Evolutionary conservation across 257 asterid genomes (phyloP).

Genomic region (Linaria vulgaris): DNA sequence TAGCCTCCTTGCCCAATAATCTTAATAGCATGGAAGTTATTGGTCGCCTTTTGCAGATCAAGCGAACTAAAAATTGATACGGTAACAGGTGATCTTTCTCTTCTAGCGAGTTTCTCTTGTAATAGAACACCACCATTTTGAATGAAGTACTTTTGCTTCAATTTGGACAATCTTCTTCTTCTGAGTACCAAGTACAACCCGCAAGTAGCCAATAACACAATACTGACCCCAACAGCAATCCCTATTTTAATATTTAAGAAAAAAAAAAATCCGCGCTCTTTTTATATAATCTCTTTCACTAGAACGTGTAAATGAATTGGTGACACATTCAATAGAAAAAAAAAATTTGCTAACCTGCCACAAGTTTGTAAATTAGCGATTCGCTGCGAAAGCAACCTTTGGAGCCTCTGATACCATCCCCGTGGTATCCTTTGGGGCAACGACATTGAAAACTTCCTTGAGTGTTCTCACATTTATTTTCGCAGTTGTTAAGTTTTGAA

Average conservation of each 20-base stretch:
- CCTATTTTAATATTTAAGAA: conserved; percentile 12
- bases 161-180: conserved; percentile 19
- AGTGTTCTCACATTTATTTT: conserved; percentile 21
- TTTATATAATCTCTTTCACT: neutral
- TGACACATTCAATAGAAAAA: neutral
- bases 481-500: conserved; percentile 23
- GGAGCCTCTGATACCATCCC: conserved; percentile 30
- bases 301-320: neutral
- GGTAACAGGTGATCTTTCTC: neutral
- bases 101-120: conserved; percentile 20
- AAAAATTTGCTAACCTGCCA: conserved; percentile 2
- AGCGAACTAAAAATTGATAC: conserved; percentile 6
- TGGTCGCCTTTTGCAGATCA: conserved; percentile 24
- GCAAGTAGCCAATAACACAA: conserved; percentile 15
- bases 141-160: conserved; percentile 10
- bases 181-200: conserved; percentile 19
- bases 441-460: conserved; percentile 26
- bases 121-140: conserved; percentile 25
- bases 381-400: conserved; percentile 25
- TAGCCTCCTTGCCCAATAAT: conserved; percentile 37
- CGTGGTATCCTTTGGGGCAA: conserved; percentile 37
- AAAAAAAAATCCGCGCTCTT: neutral
- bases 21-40: conserved; percentile 24
- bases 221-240: conserved; percentile 15
- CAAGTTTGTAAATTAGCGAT: conserved; percentile 25